These are phyloP conservation scores for Torulaspora quercuum DNA, from an alignment of 805 yeast species.

Conservation along the genomic window DNA sequence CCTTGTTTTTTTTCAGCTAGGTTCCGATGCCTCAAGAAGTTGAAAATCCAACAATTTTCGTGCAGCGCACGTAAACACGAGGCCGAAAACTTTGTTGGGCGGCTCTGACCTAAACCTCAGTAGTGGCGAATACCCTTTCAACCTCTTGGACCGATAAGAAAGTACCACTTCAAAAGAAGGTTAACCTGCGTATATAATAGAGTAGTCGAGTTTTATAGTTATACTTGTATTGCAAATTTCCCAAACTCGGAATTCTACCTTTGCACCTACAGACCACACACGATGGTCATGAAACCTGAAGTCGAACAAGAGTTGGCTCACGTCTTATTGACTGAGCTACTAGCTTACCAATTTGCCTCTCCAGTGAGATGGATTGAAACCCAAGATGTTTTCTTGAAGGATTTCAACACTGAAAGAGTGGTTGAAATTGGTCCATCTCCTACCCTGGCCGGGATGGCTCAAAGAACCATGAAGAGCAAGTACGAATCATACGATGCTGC, in stretches of 20 bases:
- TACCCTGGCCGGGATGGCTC: constrained; percentile 97
- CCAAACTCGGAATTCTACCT: too few species aligned
- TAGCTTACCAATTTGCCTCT: constrained; percentile 98
- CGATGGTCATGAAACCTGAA: constrained; percentile 62
- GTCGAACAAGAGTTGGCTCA: constrained; percentile 97
- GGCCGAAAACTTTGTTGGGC: constrained; percentile 10
- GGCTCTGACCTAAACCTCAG: too few species aligned
- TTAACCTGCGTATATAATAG: constrained; percentile 5
- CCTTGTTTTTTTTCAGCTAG: too few species aligned
- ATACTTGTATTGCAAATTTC: too few species aligned
- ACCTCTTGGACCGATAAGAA: too few species aligned
- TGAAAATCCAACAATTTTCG: constrained; percentile 11
- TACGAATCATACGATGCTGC: constrained; percentile 99
- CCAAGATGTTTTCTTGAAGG: constrained; percentile 93
- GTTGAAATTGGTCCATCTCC: constrained; percentile 99
- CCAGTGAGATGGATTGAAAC: constrained; percentile 99
- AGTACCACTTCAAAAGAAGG: not conserved
- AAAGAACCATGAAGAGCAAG: constrained; percentile 86
- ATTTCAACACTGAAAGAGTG: constrained; percentile 92
- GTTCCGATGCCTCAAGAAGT: too few species aligned
- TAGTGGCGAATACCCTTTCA: too few species aligned
- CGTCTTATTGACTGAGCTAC: constrained; percentile 85
- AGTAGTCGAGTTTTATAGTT: not conserved
- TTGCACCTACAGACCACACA: constrained; percentile 1
- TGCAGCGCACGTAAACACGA: constrained; percentile 6